Evolutionary conservation across 768 basidiomycete species (phyloP), one percentile per base, ranked within the genome.

Genomic region (Macrolepiota albuminosa): DNA sequence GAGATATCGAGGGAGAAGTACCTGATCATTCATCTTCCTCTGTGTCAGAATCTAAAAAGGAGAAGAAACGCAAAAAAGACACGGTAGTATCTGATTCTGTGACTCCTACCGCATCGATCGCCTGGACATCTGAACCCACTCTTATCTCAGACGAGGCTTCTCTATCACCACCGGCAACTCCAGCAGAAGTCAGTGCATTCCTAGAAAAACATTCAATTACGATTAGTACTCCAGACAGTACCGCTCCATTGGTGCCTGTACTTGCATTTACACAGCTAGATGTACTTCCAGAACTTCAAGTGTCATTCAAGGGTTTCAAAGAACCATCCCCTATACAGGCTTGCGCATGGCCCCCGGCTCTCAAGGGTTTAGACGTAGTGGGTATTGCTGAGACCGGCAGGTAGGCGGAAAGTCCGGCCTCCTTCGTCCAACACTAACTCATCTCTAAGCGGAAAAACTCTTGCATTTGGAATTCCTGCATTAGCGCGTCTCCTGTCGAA

Each of bases 361-460:
- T 98, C 29, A 77, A 81, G 26, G 90, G 90, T 0, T 78, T 78
- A n/a, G 92, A 98, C 70, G 91, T 96, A 0, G 87, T 98, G 34
- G 96, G 96, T 52, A 93, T 98, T 61, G 95, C 96, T 7, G 95
- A 98, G 78, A 98, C 96, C 2, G 96, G 96, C 66, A 91, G 86
- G 88, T 85, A 62, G 39, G 75, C 60, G 5, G n/a, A n/a, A 21
- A 11, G n/a, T 34, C 31, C n/a, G 54, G 21, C 29, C 7, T 34
- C 59, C 26, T 42, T 33, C 55, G 45, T 40, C 24, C 57, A 50
- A 31, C 55, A 42, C 53, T 56, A 54, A 62, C 56, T 56, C 56
- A 61, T 57, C 65, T n/a, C 24, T 39, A 50, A 93, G 92, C 68
- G 97, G 97, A 14, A 99, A 99, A 77, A 99, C 97, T 0, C 82